A percentile compares a stretch with the other conserved stretches of the same genome.
phyloP scores from a whole-genome alignment of 1,284 basidiomycete species.

The Cryptococcus jaspeensis region DNA sequence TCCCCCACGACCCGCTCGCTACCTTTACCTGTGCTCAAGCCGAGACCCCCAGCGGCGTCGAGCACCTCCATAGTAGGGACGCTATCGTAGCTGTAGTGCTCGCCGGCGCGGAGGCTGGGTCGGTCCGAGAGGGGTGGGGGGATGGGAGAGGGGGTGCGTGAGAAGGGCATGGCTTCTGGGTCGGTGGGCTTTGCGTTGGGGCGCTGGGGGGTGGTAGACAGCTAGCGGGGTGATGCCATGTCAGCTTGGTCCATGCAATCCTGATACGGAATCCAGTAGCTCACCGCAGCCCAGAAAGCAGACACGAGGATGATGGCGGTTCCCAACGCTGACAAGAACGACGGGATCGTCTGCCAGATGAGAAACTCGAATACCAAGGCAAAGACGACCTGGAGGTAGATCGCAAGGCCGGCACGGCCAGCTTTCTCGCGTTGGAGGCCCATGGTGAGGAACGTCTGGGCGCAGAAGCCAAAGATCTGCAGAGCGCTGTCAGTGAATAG shows the following conservation, averaged over 20 bases:
- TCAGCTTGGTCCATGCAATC: background rate
- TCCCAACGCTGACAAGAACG: conserved; percentile 43
- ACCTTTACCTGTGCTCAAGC: too few species aligned
- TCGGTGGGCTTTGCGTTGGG: conserved; percentile 15
- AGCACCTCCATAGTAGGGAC: background rate
- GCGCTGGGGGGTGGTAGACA: conserved; percentile 18
- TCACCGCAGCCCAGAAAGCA: conserved; percentile 49
- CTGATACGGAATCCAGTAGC: conserved; percentile 12
- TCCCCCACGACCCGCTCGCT: too few species aligned
- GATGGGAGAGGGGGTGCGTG: conserved; percentile 34
- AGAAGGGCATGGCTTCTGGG: conserved; percentile 30
- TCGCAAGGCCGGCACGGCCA: conserved; percentile 48
- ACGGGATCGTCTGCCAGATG: conserved; percentile 43
- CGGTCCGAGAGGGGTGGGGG: conserved; percentile 12
- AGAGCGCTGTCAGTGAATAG: background rate
- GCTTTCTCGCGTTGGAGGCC: conserved; percentile 52
- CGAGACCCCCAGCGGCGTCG: too few species aligned
- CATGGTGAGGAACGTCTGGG: conserved; percentile 56
- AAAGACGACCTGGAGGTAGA: conserved; percentile 50
- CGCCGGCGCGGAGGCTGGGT: conserved; percentile 9
- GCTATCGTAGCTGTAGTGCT: conserved; percentile 17
- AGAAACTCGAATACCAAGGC: conserved; percentile 47
- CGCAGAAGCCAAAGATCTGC: conserved; percentile 60
- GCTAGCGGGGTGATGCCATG: conserved; percentile 9
- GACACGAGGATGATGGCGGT: conserved; percentile 45